Evolutionary conservation across 2,329 filamentous ascomycete genomes (phyloP).

Genomic region (Rosellinia necatrix): DNA sequence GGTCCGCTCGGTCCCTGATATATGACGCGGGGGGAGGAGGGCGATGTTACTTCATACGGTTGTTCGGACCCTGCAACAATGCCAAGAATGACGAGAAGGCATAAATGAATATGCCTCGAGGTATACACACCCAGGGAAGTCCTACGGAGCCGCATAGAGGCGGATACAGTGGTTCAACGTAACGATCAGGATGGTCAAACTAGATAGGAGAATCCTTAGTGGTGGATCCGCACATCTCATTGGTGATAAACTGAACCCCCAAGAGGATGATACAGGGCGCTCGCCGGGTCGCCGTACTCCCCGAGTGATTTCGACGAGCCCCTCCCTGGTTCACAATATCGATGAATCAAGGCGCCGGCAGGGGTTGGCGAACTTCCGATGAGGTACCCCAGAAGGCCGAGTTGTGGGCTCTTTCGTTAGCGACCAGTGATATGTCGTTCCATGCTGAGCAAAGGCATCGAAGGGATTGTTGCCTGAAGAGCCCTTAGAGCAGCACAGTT

Average conservation of each 20-base stretch:
- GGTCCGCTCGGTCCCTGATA: conserved; percentile 29
- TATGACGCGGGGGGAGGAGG: conserved; percentile 14
- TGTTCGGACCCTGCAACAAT: conserved; percentile 27
- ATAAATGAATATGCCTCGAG: conserved; percentile 28
- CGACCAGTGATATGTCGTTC: conserved; percentile 30
- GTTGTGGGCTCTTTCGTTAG: conserved; percentile 26
- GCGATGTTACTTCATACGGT: conserved; percentile 35
- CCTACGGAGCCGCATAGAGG: conserved; percentile 29
- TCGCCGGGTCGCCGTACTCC: conserved; percentile 28
- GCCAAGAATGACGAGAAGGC: conserved; percentile 29
- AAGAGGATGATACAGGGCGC: conserved; percentile 29
- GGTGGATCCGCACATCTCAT: conserved; percentile 31
- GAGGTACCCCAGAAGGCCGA: conserved; percentile 31
- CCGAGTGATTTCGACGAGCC: conserved; percentile 30
- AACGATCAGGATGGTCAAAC: conserved; percentile 27
- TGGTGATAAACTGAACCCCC: conserved; percentile 23
- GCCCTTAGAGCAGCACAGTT: conserved; percentile 5
- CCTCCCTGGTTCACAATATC: conserved; percentile 30
- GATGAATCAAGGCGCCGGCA: conserved; percentile 28
- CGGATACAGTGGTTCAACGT: conserved; percentile 27
- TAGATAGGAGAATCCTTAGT: conserved; percentile 30
- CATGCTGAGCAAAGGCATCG: conserved; percentile 18
- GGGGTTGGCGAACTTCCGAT: conserved; percentile 30
- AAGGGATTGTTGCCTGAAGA: conserved; percentile 34
- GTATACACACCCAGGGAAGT: conserved; percentile 30